Evolutionary conservation across 1,139 yeast species (phyloP), one percentile per base, ranked within the genome.

Genomic region (Pichia kudriavzevii): DNA sequence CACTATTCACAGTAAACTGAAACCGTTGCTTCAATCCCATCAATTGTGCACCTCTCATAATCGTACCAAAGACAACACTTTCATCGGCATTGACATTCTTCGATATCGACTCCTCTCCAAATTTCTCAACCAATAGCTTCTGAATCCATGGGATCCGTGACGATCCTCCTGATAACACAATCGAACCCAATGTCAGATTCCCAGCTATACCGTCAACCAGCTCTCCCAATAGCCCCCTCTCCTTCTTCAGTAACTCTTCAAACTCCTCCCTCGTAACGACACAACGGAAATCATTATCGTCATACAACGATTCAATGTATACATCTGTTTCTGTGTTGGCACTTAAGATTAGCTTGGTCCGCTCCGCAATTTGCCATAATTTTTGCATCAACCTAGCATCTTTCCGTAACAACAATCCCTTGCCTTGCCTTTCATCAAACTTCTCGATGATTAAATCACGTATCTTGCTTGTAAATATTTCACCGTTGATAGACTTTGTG

Each of bases 41-140:
- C 16, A 77, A 53, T 13, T 67, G 71, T 35, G 87, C 81, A 11
- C 93, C 98, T 44, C 87, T 72, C 31, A 82, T 63, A 11, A 95
- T 77, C 5, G 94, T 77, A 36, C 99, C 99, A 51, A 84, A 67
- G 11, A 87, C 95, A 40, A 85, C 87, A 41, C 96, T 78, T 60
- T 91, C 99, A 60, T 91, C 99, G 0, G 98, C 93, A 57, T 91
- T 91, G 32, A 93, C 94, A 38, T 80, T 84, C 56, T 80, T 87
- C n/a, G 95, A 70, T 32, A 93, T 65, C 37, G 67, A 63, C 6
- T 43, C 46, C 12, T 40, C 45, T 3, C 72, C 77, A 28, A 79
- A 61, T 30, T 81, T 64, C 4, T 69, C 57, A 5, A 61, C 51
- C 41, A 80, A 59, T 36, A 67, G 71, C 31, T 69, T 65, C 57